These are phyloP conservation scores for Candida tallmaniae DNA, from an alignment of 805 yeast genomes.

Conservation along the genomic window DNA sequence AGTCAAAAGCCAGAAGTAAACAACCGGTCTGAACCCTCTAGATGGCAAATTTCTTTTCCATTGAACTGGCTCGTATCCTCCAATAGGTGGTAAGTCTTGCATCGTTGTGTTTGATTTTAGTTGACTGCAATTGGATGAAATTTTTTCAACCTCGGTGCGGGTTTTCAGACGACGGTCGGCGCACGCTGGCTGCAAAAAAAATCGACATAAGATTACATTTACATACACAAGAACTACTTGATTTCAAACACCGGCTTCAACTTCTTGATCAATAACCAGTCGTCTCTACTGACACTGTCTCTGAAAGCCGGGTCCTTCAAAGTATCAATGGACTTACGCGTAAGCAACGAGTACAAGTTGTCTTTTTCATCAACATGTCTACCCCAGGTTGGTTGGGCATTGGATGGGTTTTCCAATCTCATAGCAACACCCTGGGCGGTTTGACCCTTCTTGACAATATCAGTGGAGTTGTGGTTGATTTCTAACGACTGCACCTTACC, in stretches of 20 bases:
- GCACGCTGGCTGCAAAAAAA: background rate
- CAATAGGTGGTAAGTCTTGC: conserved; percentile 86
- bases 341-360: conserved; percentile 79
- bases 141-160: conserved; percentile 5
- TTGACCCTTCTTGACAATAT: conserved; percentile 85
- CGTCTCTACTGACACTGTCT: conserved; percentile 88
- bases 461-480: conserved; percentile 86
- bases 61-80: conserved; percentile 82
- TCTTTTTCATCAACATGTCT: conserved; percentile 97
- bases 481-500: conserved; percentile 93
- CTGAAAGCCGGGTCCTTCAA: conserved; percentile 98
- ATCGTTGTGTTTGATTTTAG: conserved; percentile 16
- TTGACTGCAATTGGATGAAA: conserved; percentile 14
- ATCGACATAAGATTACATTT: background rate
- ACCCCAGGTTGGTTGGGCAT: conserved; percentile 97
- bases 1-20: conserved; percentile 62
- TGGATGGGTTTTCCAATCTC: conserved; percentile 89
- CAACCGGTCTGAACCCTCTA: conserved; percentile 75
- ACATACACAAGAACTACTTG: conserved; percentile 31
- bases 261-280: conserved; percentile 88
- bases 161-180: too few species aligned
- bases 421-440: conserved; percentile 98
- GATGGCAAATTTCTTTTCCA: conserved; percentile 87
- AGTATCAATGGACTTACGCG: conserved; percentile 92
- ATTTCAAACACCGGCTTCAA: conserved; percentile 88